Percentiles rank a stretch among this genome's conserved stretches.
Conservation (phyloP, 192 early-diverging fungal species). For the Mortierella alpina region DNA sequence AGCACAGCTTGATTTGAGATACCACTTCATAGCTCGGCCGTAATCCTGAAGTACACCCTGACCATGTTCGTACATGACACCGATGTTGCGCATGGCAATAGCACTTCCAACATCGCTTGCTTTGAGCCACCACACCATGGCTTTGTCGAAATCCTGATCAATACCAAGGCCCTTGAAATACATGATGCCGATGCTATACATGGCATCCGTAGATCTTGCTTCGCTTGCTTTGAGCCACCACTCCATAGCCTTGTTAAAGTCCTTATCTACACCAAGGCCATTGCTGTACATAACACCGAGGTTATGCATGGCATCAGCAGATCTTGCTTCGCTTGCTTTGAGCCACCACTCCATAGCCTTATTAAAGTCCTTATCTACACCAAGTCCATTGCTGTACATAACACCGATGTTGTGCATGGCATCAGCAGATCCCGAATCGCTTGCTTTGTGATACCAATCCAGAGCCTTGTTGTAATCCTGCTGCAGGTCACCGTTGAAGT, state of each 20-base stretch:
- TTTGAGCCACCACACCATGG: neutral
- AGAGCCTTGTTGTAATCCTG: conserved; percentile 29
- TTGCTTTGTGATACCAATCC: conserved; percentile 46
- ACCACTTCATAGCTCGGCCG: neutral
- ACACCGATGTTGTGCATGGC: neutral
- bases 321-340: no score
- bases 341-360: no score
- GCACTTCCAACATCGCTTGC: neutral
- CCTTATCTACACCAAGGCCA: no score
- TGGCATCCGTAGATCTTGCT: no score
- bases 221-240: no score
- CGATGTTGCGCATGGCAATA: neutral
- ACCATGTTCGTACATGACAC: neutral
- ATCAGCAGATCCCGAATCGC: conserved; percentile 14
- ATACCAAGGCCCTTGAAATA: no score
- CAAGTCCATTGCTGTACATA: neutral
- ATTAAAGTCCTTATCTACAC: no score
- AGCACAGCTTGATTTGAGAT: neutral
- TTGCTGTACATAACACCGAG: no score
- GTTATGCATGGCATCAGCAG: no score
- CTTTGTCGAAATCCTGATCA: neutral
- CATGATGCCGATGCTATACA: no score
- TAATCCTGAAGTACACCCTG: neutral
- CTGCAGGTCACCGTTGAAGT: no score
- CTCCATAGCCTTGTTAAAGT: no score